phyloP scores from a whole-genome alignment of 352 stramenopile genomes.

The Blastocystis sp. region DNA sequence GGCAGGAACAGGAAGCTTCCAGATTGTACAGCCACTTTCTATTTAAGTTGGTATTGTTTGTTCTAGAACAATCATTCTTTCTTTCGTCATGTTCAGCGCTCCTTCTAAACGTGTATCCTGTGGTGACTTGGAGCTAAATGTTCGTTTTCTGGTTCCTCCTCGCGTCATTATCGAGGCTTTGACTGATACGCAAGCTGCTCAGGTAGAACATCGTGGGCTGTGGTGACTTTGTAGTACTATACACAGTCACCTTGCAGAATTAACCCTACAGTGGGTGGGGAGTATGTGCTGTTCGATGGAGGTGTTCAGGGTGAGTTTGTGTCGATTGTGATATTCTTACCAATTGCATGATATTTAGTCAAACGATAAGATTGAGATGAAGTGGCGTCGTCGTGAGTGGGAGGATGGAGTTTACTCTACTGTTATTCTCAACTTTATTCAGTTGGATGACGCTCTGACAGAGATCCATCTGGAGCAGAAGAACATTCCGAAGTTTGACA shows the following conservation, averaged over 20 bases:
- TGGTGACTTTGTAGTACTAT: neutral
- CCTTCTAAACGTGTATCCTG: neutral
- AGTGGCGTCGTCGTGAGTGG: slow-evolving; percentile 55
- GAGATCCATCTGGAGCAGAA: slow-evolving; percentile 34
- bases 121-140: neutral
- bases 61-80: neutral
- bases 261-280: neutral
- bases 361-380: slow-evolving; percentile 15
- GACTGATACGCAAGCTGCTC: neutral
- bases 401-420: slow-evolving; percentile 37
- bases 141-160: slow-evolving; percentile 17
- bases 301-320: slow-evolving; percentile 6
- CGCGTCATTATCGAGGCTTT: slow-evolving; percentile 10
- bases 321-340: neutral
- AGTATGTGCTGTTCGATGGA: neutral
- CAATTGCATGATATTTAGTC: neutral
- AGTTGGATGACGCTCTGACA: slow-evolving; percentile 23
- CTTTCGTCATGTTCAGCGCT: neutral
- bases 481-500: slow-evolving; percentile 38
- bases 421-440: neutral
- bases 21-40: slow-evolving; percentile 35
- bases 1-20: slow-evolving; percentile 22
- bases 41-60: slow-evolving; percentile 2
- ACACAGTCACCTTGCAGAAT: slow-evolving; percentile 25
- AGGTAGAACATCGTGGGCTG: neutral